Percentiles rank a stretch among this genome's conserved stretches.
These are phyloP conservation scores for Nakazawaea holstii DNA, from an alignment of 805 yeast genomes.

Conservation along the genomic window DNA sequence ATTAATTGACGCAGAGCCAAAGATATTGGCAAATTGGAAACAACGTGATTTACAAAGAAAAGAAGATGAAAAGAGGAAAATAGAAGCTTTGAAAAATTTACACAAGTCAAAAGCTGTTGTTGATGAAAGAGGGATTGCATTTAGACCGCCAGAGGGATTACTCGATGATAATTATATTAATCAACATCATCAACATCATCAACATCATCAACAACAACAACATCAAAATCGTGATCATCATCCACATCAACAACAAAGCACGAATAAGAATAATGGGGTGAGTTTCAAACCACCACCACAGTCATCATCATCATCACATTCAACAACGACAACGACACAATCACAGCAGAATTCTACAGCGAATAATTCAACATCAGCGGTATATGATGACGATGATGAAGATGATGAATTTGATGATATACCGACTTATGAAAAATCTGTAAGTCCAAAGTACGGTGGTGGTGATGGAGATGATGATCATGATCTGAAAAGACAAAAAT, in stretches of 20 bases:
- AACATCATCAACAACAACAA: background rate
- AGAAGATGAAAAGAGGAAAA: slow-evolving; percentile 14
- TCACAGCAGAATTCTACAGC: slow-evolving; percentile 14
- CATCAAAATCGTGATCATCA: background rate
- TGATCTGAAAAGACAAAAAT: slow-evolving; percentile 8
- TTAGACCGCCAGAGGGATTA: slow-evolving; percentile 8
- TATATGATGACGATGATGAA: slow-evolving; percentile 8
- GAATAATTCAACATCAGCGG: background rate
- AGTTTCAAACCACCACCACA: slow-evolving; percentile 8
- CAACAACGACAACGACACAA: slow-evolving; percentile 14
- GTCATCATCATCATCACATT: slow-evolving; percentile 14
- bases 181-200: background rate
- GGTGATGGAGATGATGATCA: slow-evolving; percentile 15
- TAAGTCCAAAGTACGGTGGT: slow-evolving; percentile 25
- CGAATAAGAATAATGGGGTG: slow-evolving; percentile 1
- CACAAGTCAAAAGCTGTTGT: slow-evolving; percentile 7
- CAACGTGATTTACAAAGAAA: slow-evolving; percentile 41
- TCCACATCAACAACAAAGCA: background rate
- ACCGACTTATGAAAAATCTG: slow-evolving; percentile 19
- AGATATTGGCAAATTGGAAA: slow-evolving; percentile 59
- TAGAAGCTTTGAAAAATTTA: slow-evolving; percentile 9
- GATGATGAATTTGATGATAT: slow-evolving; percentile 30
- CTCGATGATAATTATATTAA: background rate
- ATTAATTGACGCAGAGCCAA: slow-evolving; percentile 48
- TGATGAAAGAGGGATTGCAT: slow-evolving; percentile 4